Evolutionary conservation across 352 stramenopile genomes (phyloP), one percentile per base, ranked within the genome.

Genomic region (Blastocystis sp.): DNA sequence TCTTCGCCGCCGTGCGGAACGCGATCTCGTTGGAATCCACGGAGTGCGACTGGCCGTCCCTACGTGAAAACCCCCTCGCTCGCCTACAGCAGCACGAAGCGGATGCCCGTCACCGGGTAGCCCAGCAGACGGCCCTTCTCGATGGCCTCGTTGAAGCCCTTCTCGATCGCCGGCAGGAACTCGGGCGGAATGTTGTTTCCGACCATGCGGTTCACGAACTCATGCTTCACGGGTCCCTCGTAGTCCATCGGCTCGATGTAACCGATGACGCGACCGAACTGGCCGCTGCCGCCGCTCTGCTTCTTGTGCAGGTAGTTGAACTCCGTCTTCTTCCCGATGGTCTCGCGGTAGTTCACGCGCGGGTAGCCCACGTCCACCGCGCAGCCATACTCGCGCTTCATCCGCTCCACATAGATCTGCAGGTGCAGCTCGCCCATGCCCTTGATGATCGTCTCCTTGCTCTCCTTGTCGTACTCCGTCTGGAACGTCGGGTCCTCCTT

Each of bases 301-400:
- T 99, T 99, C 89, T 97, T 98, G 91, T 99, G 96, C 63, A 98
- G 87, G 90, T 97, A 98, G 90, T 98, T 97, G 89, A 98, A 99
- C 71, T 96, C 91, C 72, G 91, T 91, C 48, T 92, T 92, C 57
- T 90, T 86, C 40, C 90, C 92, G 87, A 99, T 97, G 16, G 96
- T 98, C 90, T 98, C 96, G 84, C 96, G 95, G 91, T 98, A 99
- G 88, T 97, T 98, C 34, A 99, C 96, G 89, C 97, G 94, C 6
- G 96, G 96, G 54, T 95, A 92, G 42, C 89, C 88, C 32, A 94
- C 92, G 32, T 98, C 94, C 21, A 97, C 93, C 84, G 89, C 91
- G 51, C 75, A 85, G 27, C 65, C 65, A 91, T 99, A 99, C 90
- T 99, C 95, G 73, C 95, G 93, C 89, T 93, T 95, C 93, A 99